These are phyloP conservation scores for Hypoxylon lienhwacheense DNA, from an alignment of 495 filamentous ascomycete species.

Conservation along the genomic window DNA sequence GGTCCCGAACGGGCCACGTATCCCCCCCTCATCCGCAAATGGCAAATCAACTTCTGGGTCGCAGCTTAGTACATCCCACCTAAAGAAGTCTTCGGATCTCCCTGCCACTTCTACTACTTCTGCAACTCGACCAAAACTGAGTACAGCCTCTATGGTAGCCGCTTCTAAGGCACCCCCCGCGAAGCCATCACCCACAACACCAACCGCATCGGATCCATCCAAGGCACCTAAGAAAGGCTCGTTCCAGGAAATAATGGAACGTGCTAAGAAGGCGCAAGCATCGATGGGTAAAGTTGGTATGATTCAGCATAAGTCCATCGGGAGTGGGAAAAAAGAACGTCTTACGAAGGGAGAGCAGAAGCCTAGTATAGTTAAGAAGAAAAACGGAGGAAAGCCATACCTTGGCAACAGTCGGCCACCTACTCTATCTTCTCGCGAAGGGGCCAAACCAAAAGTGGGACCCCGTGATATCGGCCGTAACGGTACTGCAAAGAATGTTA, in stretches of 20 bases:
- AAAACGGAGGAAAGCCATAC: constrained; percentile 25
- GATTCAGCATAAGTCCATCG: constrained; percentile 59
- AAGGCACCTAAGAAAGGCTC: constrained; percentile 64
- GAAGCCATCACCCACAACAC: constrained; percentile 33
- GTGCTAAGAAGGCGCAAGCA: constrained; percentile 59
- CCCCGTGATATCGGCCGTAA: constrained; percentile 26
- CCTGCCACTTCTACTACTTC: constrained; percentile 4
- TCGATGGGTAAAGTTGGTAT: constrained; percentile 52
- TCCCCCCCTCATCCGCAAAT: constrained; percentile 18
- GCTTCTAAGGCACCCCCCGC: constrained; percentile 24
- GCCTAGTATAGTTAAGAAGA: constrained; percentile 23
- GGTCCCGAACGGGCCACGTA: constrained; percentile 25
- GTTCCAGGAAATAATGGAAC: constrained; percentile 68
- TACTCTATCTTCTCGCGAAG: constrained; percentile 25
- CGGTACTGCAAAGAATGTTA: constrained; percentile 20
- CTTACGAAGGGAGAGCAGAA: constrained; percentile 44
- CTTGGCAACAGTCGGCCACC: constrained; percentile 31
- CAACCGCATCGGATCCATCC: constrained; percentile 33
- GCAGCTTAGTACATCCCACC: constrained; percentile 14
- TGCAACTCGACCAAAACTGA: constrained; percentile 26
- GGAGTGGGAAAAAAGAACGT: constrained; percentile 52
- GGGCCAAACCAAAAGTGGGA: constrained; percentile 20
- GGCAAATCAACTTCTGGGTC: constrained; percentile 16
- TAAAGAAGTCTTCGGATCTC: constrained; percentile 14
- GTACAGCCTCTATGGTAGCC: constrained; percentile 15